Base-by-base conservation (phyloP, 2,329 filamentous ascomycete genomes). In the Akanthomyces dipterigenus region DNA sequence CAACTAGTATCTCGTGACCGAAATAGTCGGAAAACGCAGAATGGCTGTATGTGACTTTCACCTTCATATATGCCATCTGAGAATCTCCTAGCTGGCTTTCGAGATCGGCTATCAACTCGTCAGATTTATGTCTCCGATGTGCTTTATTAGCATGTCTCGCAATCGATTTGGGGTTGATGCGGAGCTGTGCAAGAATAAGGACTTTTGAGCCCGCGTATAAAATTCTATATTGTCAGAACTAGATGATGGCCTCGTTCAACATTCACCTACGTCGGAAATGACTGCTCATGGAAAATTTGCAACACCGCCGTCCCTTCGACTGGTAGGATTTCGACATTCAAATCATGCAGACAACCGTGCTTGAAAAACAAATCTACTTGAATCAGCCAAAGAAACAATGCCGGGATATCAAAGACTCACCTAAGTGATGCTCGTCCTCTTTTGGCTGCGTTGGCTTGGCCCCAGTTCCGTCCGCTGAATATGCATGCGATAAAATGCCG, bases 21-120 rank as follows among this genome's bases (percentile, higher is more conserved):
- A 62, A 68, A 14, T 69, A 69, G 20, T 72, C 68, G 0, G 79
- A 76, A 67, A 87, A 86, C 0, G 77, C 80, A 0, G 84, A 83
- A 66, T 87, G 83, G 2, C 75, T 75, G 66, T 87, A 88, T 7
- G 73, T 78, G 8, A 87, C 65, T 22, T 74, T 74, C 18, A 87
- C 73, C 3, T 76, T 76, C 55, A 87, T 70, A 64, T 83, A 87
- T 38, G 79, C 75, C 18, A 75, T 76, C 22, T 70, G 70, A 3
- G 74, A 73, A 57, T 77, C 74, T 34, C 83, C 82, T 3, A 88
- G 77, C 60, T 85, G 78, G 34, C 75, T 72, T 66, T 87, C 82
- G 12, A 88, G 74, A 61, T 86, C 82, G 26, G 82, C 77, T 18
- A 88, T 83, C 36, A 87, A 72, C 45, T 82, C 76, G 14, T 86